These are phyloP conservation scores for Polytrichum formosum DNA, from an alignment of 225 moss, liverwort and hornwort genomes.

Conservation along the genomic window DNA sequence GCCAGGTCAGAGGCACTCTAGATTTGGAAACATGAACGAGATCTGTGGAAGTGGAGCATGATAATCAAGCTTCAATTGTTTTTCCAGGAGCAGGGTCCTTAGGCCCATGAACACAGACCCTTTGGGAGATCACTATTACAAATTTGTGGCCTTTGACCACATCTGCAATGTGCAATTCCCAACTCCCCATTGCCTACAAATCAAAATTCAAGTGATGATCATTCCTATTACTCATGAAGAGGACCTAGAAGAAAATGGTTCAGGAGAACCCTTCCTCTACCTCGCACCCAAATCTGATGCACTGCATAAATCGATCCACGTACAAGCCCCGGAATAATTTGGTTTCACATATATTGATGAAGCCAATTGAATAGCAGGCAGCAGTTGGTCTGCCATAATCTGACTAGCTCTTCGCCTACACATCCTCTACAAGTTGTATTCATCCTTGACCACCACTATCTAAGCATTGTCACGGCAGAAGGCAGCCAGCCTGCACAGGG, in stretches of 20 bases:
- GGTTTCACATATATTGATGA: not conserved
- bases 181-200: not conserved
- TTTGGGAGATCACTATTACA: not conserved
- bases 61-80: not conserved
- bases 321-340: not conserved
- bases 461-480: not conserved
- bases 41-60: too few species aligned
- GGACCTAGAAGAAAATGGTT: not conserved
- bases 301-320: not conserved
- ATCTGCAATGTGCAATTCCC: not conserved
- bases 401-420: slow-evolving; percentile 1
- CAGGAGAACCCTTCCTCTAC: not conserved
- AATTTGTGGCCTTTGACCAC: not conserved
- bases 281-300: not conserved
- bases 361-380: not conserved
- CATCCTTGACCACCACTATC: slow-evolving; percentile 1
- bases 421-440: not conserved
- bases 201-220: not conserved
- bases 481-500: not conserved
- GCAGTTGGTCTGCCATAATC: not conserved
- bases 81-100: not conserved
- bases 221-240: not conserved
- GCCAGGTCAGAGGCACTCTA: too few species aligned
- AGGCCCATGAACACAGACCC: not conserved
- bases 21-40: too few species aligned